Base-by-base conservation (phyloP, 2,329 filamentous ascomycete species). In the Paraphaeosphaeria sporulosa region DNA sequence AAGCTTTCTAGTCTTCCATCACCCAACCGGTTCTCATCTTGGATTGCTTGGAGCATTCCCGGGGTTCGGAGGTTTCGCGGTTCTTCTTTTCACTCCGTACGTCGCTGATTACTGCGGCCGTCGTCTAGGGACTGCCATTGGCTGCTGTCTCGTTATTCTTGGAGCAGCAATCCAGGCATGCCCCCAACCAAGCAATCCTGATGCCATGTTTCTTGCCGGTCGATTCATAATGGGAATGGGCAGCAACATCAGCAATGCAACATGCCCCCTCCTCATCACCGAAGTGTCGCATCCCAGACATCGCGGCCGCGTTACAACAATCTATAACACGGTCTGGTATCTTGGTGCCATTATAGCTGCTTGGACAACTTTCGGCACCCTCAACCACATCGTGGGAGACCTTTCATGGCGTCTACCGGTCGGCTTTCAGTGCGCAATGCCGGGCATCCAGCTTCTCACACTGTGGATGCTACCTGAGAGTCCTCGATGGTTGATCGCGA, bases 381-480 rank as follows among this genome's bases (percentile, higher is more conserved):
- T 63, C 32, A 61, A 51, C 30, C 52, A 64, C 50, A 55, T 68
- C 32, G 55, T 57, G 13, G 59, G 59, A 3, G 63, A 56, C 56
- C 44, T 62, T 12, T 61, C 60, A 9, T 90, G 88, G 88, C 80
- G 87, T 54, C 84, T 84, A 47, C 86, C 89, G 56, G 85, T 85
- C n/a, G 79, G 89, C 21, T 78, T 89, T 32, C 87, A 90, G 76
- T 81, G 84, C 42, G 74, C 86, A 1, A 86, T 86, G 1, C 87
- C 87, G 0, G 64, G 86, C 7, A 79, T 89, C 58, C 87, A 89
- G 78, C 79, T 90, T 27, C 52, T 76, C 13, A 86, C 86, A 66
- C 85, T 91, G 71, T 90, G 84, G 36, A 55, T 76, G 13, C 63
- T 89, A 12, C 87, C 88, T 7, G 88, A 90, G 75, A 87, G 85